Conservation (phyloP, 306 rosid species). For the Acacia confusa region DNA sequence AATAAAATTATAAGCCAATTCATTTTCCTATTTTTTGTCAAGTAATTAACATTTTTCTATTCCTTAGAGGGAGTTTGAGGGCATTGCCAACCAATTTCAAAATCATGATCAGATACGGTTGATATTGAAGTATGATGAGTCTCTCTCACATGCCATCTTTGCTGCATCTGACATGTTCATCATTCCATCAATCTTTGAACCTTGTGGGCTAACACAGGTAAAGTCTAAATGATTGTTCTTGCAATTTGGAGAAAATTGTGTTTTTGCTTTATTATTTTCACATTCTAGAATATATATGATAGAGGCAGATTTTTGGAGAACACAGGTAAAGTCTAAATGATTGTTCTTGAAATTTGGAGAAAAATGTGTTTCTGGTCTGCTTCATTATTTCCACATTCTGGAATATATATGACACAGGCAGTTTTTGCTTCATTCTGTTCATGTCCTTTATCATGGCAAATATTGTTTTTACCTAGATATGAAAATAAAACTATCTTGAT, state of each 20-base stretch:
- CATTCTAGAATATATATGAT: neutral
- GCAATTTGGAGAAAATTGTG: slow-evolving; percentile 3
- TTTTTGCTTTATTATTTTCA: neutral
- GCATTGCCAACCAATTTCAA: slow-evolving; percentile 72
- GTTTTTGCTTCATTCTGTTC: slow-evolving; percentile 23
- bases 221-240: slow-evolving; percentile 19
- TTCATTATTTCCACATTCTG: neutral
- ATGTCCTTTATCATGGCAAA: slow-evolving; percentile 18
- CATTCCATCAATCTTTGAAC: slow-evolving; percentile 96
- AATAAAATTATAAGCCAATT: slow-evolving; percentile 18
- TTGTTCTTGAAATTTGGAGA: slow-evolving; percentile 22
- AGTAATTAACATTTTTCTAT: slow-evolving; percentile 35
- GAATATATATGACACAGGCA: neutral
- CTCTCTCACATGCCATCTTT: slow-evolving; percentile 85
- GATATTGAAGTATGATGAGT: slow-evolving; percentile 84
- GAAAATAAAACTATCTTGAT: neutral
- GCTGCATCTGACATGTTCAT: slow-evolving; percentile 96
- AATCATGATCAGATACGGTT: slow-evolving; percentile 73
- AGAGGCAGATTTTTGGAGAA: slow-evolving; percentile 25
- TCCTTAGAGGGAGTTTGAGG: slow-evolving; percentile 86
- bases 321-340: slow-evolving; percentile 64
- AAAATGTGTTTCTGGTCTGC: neutral
- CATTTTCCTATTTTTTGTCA: slow-evolving; percentile 9
- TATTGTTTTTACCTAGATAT: neutral
- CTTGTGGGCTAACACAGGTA: slow-evolving; percentile 99